Evolutionary conservation across 331 rosid species (phyloP).

Genomic region (Telfairia occidentalis): DNA sequence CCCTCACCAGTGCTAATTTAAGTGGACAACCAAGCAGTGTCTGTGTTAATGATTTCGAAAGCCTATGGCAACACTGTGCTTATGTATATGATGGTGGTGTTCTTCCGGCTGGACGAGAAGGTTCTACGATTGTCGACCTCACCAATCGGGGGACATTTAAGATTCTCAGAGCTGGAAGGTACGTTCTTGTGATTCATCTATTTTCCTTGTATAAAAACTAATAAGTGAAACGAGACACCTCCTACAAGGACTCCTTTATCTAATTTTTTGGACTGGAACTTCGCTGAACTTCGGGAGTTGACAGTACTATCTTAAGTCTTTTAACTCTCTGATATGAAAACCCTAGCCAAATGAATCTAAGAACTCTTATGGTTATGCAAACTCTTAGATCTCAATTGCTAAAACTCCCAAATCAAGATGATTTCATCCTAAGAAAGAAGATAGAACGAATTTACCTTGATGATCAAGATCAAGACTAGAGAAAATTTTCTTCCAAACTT

Average conservation of each 20-base stretch:
- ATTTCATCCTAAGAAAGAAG: no score
- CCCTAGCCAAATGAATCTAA: no score
- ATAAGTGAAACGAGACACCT: background rate
- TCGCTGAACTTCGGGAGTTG: background rate
- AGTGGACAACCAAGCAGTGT: conserved; percentile 74
- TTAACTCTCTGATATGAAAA: no score
- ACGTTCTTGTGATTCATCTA: background rate
- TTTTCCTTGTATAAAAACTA: no score
- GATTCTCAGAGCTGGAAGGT: conserved; percentile 80
- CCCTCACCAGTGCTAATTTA: conserved; percentile 87
- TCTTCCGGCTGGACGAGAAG: conserved; percentile 74
- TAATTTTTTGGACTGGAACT: background rate
- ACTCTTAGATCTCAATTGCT: no score
- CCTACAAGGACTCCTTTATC: background rate
- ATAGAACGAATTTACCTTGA: no score
- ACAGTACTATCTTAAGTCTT: background rate
- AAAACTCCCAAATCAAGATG: no score
- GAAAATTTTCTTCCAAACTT: no score
- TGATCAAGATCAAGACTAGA: no score
- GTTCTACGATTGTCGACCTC: conserved; percentile 72
- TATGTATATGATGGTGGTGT: conserved; percentile 58
- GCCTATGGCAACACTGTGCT: conserved; percentile 70
- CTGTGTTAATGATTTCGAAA: conserved; percentile 51
- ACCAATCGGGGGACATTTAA: conserved; percentile 40
- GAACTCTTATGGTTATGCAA: no score